Percentiles rank a stretch among this genome's conserved stretches.
Evolutionary conservation across 73 alveolate species (phyloP).

Genomic region (Blepharisma japonicum): DNA sequence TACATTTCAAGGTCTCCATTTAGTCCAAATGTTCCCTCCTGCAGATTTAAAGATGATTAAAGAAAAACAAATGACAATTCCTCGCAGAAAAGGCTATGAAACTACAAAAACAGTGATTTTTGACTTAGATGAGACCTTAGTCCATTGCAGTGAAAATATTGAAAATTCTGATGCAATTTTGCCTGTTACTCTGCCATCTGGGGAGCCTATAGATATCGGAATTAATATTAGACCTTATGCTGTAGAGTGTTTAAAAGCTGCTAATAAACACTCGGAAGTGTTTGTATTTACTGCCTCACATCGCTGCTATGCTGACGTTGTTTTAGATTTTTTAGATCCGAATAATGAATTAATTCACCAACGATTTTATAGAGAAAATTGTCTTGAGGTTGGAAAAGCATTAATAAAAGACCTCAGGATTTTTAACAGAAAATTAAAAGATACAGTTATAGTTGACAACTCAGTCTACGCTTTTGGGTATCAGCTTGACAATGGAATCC

Average conservation of each 20-base stretch:
- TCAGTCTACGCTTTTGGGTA: slow-evolving; percentile 44
- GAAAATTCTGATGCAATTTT: slow-evolving; percentile 55
- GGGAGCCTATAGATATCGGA: slow-evolving; percentile 53
- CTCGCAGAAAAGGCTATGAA: slow-evolving; percentile 36
- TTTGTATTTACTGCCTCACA: slow-evolving; percentile 75
- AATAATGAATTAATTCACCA: slow-evolving; percentile 58
- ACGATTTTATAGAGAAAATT: slow-evolving; percentile 74
- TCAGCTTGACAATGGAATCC: slow-evolving; percentile 40
- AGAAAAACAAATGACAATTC: slow-evolving; percentile 36
- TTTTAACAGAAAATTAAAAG: slow-evolving; percentile 32
- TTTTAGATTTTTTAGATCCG: slow-evolving; percentile 78
- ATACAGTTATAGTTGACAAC: slow-evolving; percentile 42
- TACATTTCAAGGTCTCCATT: slow-evolving; percentile 47
- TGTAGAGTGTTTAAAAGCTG: slow-evolving; percentile 55
- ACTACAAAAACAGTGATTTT: slow-evolving; percentile 60
- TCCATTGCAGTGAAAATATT: slow-evolving; percentile 74
- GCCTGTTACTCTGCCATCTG: slow-evolving; percentile 53
- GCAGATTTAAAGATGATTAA: slow-evolving; percentile 26
- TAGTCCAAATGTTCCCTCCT: slow-evolving; percentile 28
- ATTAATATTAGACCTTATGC: slow-evolving; percentile 71
- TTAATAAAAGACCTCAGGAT: slow-evolving; percentile 3
- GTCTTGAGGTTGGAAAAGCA: slow-evolving; percentile 44
- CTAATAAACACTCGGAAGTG: slow-evolving; percentile 51
- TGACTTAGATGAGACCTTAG: slow-evolving; percentile 83
- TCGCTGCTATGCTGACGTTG: slow-evolving; percentile 80